phyloP scores from a whole-genome alignment of 176 grass and related monocot species.

The Hsuehochloa calcarea region DNA sequence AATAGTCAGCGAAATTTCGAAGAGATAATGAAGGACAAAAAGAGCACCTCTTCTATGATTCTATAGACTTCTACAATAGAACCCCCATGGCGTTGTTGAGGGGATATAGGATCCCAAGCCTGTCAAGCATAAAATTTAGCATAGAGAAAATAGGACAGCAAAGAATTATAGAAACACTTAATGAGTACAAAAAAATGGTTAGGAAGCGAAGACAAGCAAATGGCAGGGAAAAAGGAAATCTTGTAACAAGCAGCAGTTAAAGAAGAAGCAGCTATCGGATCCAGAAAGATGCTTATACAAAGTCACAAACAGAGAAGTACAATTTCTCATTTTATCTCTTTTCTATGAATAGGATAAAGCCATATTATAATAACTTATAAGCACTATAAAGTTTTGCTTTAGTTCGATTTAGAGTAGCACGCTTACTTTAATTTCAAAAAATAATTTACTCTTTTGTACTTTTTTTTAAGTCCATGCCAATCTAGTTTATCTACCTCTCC shows the following conservation, averaged over 20 bases:
- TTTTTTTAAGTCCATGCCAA: background rate
- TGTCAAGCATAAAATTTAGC: conserved; percentile 39
- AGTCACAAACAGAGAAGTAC: background rate
- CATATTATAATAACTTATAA: background rate
- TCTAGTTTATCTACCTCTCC: too few relatives aligned
- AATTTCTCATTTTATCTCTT: background rate
- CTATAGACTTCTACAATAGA: conserved; percentile 98
- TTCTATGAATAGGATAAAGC: background rate
- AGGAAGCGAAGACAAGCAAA: background rate
- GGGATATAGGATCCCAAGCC: conserved; percentile 97
- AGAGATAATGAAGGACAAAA: conserved; percentile 23
- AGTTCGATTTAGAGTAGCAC: background rate
- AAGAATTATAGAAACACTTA: background rate
- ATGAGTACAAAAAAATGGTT: conserved; percentile 28
- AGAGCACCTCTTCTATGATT: conserved; percentile 93
- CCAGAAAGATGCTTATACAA: background rate
- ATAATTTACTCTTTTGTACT: too few relatives aligned
- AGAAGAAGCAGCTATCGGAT: background rate
- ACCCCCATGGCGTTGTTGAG: conserved; percentile 85
- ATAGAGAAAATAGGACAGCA: conserved; percentile 20
- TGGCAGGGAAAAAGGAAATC: background rate
- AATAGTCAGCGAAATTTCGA: background rate
- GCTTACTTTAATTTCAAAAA: background rate
- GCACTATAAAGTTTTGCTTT: background rate
- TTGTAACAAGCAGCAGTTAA: background rate